Percentiles rank a stretch among this genome's conserved stretches.
Conservation (phyloP, 345 rosid species). For the Pseudoturritis turrita region DNA sequence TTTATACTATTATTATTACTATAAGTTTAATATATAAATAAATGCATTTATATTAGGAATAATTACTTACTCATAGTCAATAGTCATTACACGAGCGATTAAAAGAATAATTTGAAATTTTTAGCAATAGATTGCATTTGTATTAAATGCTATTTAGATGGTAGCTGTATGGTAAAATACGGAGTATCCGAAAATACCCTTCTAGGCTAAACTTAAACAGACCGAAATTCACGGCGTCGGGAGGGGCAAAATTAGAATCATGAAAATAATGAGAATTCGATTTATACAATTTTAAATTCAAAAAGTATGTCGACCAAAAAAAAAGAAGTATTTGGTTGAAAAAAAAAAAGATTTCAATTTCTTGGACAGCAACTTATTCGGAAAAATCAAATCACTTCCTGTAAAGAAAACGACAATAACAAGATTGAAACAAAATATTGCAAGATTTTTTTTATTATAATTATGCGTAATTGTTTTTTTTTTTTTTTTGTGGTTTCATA, state of each 20-base stretch:
- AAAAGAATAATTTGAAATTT: not conserved
- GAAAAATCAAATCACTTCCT: not conserved
- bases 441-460: not conserved
- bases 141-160: not conserved
- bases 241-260: conserved; percentile 18
- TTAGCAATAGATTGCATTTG: conserved; percentile 9
- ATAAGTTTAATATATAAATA: not conserved
- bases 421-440: not conserved
- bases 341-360: not conserved
- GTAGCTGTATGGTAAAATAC: not conserved
- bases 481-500: too few species aligned
- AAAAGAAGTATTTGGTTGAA: not conserved
- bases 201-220: not conserved
- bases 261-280: conserved; percentile 2
- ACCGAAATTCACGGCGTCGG: conserved; percentile 16
- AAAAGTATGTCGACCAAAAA: too few species aligned
- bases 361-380: not conserved
- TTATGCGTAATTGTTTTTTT: not conserved
- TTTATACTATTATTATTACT: not conserved
- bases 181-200: not conserved
- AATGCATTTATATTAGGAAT: not conserved
- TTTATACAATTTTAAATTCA: not conserved
- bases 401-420: not conserved
- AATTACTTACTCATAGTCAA: not conserved
- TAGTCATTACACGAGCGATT: not conserved